Evolutionary conservation across 1,284 basidiomycete species (phyloP).

Genomic region (Trichosporon coremiiforme): DNA sequence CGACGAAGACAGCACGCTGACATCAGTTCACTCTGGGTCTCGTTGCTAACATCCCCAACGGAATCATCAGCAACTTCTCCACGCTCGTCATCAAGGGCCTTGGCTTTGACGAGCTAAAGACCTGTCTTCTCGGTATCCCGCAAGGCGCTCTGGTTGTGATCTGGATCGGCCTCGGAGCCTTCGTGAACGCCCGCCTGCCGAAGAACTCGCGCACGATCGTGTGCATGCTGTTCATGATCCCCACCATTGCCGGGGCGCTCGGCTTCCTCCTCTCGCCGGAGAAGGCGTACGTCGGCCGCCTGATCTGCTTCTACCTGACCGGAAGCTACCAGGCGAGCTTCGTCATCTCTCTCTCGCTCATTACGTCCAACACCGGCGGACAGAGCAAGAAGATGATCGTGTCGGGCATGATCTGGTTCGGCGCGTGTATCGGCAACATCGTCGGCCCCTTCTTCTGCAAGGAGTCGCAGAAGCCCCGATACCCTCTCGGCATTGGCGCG

Average conservation of each 20-base stretch:
- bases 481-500: conserved; percentile 57
- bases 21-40: conserved; percentile 47
- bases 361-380: conserved; percentile 60
- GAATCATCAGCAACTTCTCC: conserved; percentile 46
- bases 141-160: conserved; percentile 53
- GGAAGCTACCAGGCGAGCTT: conserved; percentile 59
- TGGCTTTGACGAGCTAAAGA: conserved; percentile 51
- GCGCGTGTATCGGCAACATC: conserved; percentile 58
- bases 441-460: conserved; percentile 58
- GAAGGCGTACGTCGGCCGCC: conserved; percentile 53
- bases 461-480: conserved; percentile 54
- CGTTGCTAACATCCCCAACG: conserved; percentile 55
- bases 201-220: conserved; percentile 51
- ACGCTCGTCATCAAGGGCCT: conserved; percentile 55
- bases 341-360: conserved; percentile 59
- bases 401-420: conserved; percentile 52
- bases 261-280: conserved; percentile 56
- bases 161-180: conserved; percentile 49
- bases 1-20: not conserved
- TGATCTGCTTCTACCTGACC: conserved; percentile 62
- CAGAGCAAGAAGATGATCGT: conserved; percentile 59
- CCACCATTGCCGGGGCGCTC: conserved; percentile 54
- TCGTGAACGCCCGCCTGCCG: conserved; percentile 50
- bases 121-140: conserved; percentile 54
- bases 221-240: conserved; percentile 53